These are phyloP conservation scores for Coniochaeta prunicola DNA, from an alignment of 2,329 filamentous ascomycete genomes.

Conservation along the genomic window DNA sequence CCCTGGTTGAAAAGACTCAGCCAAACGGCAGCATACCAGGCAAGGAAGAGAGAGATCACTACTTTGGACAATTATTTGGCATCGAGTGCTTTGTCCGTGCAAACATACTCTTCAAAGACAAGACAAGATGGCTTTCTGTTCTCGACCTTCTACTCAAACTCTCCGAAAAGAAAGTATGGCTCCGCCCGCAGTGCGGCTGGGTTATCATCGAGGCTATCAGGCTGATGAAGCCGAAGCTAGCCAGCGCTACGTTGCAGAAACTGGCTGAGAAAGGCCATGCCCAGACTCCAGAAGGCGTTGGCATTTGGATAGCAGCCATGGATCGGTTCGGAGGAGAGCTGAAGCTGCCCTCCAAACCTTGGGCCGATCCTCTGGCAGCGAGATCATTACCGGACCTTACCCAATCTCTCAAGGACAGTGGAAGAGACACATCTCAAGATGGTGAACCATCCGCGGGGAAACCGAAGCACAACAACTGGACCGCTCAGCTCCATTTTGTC, in stretches of 20 bases:
- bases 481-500: constrained; percentile 75
- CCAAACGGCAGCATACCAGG: constrained; percentile 45
- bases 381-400: constrained; percentile 63
- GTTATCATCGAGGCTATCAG: constrained; percentile 67
- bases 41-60: constrained; percentile 79
- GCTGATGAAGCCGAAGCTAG: constrained; percentile 51
- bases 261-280: constrained; percentile 59
- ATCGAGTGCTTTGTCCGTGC: constrained; percentile 81
- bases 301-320: constrained; percentile 72
- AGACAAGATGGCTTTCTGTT: constrained; percentile 57
- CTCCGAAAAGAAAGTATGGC: constrained; percentile 77
- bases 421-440: constrained; percentile 44
- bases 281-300: constrained; percentile 81
- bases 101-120: constrained; percentile 57
- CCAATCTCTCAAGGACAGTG: constrained; percentile 72
- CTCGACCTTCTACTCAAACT: constrained; percentile 67
- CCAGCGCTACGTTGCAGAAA: constrained; percentile 54
- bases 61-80: constrained; percentile 81
- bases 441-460: constrained; percentile 31
- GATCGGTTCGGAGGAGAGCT: constrained; percentile 53
- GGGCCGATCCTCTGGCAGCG: constrained; percentile 68
- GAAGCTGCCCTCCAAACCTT: constrained; percentile 61
- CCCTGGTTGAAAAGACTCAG: constrained; percentile 49
- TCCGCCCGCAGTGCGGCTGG: constrained; percentile 81
- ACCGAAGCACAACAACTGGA: constrained; percentile 66